phyloP scores from a whole-genome alignment of 169 alveolate genomes.

The Babesia divergens region DNA sequence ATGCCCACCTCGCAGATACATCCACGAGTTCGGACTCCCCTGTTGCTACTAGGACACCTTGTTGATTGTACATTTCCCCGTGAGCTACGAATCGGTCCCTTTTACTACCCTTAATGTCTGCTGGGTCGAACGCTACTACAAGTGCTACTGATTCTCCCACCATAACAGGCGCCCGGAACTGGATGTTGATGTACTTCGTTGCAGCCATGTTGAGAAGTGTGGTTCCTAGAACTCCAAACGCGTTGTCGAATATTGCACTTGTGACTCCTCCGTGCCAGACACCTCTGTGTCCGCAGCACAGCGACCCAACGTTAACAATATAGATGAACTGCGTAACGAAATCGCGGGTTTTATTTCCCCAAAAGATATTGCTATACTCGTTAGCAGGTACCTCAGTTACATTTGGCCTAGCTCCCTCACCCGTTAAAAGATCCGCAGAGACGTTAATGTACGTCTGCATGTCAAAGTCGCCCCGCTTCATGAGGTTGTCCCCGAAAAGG shows the following conservation, averaged over 20 bases:
- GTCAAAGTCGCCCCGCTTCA: slow-evolving; percentile 26
- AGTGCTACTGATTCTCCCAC: slow-evolving; percentile 57
- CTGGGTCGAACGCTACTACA: slow-evolving; percentile 49
- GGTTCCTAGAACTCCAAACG: slow-evolving; percentile 59
- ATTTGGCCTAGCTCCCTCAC: neutral
- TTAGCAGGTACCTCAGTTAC: slow-evolving; percentile 8
- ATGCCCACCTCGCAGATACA: slow-evolving; percentile 51
- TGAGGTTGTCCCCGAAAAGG: slow-evolving; percentile 51
- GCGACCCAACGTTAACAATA: slow-evolving; percentile 55
- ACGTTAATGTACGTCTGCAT: slow-evolving; percentile 47
- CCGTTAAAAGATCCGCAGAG: neutral
- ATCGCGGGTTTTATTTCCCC: slow-evolving; percentile 3
- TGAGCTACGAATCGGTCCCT: slow-evolving; percentile 43
- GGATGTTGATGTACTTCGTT: slow-evolving; percentile 59
- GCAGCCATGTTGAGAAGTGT: slow-evolving; percentile 47
- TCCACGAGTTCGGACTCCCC: slow-evolving; percentile 65
- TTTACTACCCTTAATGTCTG: neutral
- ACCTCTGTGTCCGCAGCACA: slow-evolving; percentile 66
- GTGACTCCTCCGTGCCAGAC: slow-evolving; percentile 69
- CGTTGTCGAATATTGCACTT: slow-evolving; percentile 63
- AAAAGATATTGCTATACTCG: slow-evolving; percentile 16
- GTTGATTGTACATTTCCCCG: slow-evolving; percentile 38
- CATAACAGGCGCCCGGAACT: slow-evolving; percentile 51
- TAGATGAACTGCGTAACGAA: slow-evolving; percentile 24
- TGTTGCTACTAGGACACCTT: slow-evolving; percentile 56